Base-by-base conservation (phyloP, 371 early-diverging fungal genomes). In the Lichtheimia ramosa region DNA sequence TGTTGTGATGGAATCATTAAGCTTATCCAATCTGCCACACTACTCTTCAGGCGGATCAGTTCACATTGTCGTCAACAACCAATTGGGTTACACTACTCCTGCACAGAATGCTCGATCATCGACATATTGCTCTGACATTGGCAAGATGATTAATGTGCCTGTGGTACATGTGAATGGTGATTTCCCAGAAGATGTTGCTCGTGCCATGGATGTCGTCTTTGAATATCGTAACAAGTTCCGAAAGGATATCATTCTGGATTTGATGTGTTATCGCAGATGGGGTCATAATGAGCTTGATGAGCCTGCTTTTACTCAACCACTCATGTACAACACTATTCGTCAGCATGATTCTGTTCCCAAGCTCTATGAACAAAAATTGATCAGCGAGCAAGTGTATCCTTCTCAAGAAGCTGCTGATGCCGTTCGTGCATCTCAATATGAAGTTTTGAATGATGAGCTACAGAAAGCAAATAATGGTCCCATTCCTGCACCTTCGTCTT, bases 221-320 rank as follows among this genome's bases (percentile, higher is more conserved):
- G 94, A 92, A 63, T 98, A 94, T 75, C 87, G 98, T 54, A 83
- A 92, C 70, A 87, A 87, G 70, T 97, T 96, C 84, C 81, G 89
- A 61, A 95, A 94, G 79, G 92, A 92, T 71, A 89, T 97, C 43
- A 91, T 98, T 23, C 70, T 98, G 23, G 98, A 98, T 66, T 58
- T 98, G 65, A 90, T 96, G 69, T 89, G 91, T 18, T 98, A 95
- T 81, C 89, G 98, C 50, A 88, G 95, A 24, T 89, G 92, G 94
- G 98, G 98, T 3, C 98, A 98, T 76, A 98, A 98, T 64, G 98
- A 98, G 73, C 74, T 97, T 10, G 98, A 98, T 66, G 96, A 98
- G 74, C 98, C 98, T 34, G 92, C 92, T 20, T 97, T 94, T 69
- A 98, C 98, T 0, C 98, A 98, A 67, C 98, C 98, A 0, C 61